Evolutionary conservation across 2,329 filamentous ascomycete species (phyloP).

Genomic region (Pseudocercospora crystallina): DNA sequence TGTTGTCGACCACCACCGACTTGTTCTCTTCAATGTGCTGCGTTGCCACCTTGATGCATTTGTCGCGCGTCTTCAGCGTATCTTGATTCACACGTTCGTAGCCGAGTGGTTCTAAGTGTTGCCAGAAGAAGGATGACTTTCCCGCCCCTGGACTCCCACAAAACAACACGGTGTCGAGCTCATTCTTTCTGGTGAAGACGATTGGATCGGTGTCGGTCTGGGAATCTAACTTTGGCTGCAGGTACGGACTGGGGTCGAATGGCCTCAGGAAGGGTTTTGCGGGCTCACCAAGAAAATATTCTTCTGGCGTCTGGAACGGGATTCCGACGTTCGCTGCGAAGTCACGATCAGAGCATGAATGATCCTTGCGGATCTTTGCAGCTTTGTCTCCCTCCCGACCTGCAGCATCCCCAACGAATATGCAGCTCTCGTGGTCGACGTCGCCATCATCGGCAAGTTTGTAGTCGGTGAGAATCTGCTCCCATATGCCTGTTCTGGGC

Average conservation of each 20-base stretch:
- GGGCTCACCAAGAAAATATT: constrained; percentile 75
- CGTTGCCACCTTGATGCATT: constrained; percentile 69
- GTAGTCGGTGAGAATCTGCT: constrained; percentile 57
- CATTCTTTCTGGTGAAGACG: constrained; percentile 59
- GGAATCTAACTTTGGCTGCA: constrained; percentile 32
- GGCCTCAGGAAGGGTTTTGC: constrained; percentile 65
- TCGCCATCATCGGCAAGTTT: constrained; percentile 50
- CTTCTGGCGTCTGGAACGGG: constrained; percentile 80
- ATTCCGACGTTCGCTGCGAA: constrained; percentile 84
- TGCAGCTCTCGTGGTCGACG: constrained; percentile 68
- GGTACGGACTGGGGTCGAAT: constrained; percentile 68
- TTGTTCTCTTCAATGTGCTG: constrained; percentile 63
- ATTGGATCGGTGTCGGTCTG: constrained; percentile 34
- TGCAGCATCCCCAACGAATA: constrained; percentile 89
- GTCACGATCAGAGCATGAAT: constrained; percentile 65
- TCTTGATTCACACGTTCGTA: constrained; percentile 92
- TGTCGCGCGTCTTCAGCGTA: constrained; percentile 69
- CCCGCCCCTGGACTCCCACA: constrained; percentile 87
- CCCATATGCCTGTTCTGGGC: constrained; percentile 87
- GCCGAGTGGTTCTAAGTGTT: constrained; percentile 70
- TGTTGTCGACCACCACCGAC: constrained; percentile 85
- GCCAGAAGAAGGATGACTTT: constrained; percentile 89
- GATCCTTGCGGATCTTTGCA: constrained; percentile 51
- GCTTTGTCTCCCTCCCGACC: constrained; percentile 46
- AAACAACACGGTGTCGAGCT: constrained; percentile 76